Percentiles rank a stretch among this genome's conserved stretches.
phyloP scores from a whole-genome alignment of 2,329 filamentous ascomycete genomes.

The Thielaviopsis euricoi region DNA sequence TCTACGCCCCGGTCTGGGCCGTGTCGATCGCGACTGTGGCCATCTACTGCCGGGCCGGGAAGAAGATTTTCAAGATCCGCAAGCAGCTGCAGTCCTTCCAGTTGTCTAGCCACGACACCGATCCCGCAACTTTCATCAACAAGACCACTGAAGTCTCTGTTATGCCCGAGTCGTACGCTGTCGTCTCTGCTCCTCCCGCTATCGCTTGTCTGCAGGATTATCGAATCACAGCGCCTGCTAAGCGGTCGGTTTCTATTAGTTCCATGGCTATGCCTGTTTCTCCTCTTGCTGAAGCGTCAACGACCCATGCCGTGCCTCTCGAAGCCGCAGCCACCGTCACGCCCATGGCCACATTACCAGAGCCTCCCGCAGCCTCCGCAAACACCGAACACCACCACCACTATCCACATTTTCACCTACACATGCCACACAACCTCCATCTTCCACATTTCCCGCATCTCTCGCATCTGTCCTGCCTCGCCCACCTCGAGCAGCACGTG shows the following conservation, averaged over 20 bases:
- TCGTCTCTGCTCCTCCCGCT: background rate
- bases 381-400: slow-evolving; percentile 25
- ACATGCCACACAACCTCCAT: background rate
- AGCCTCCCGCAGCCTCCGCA: slow-evolving; percentile 24
- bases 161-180: slow-evolving; percentile 23
- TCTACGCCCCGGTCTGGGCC: slow-evolving; percentile 49
- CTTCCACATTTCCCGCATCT: background rate
- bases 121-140: slow-evolving; percentile 25
- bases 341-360: too few relatives aligned
- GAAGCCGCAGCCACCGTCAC: slow-evolving; percentile 54
- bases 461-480: background rate
- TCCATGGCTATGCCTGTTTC: slow-evolving; percentile 44
- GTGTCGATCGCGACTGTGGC: slow-evolving; percentile 11
- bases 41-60: slow-evolving; percentile 32
- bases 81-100: slow-evolving; percentile 32
- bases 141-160: slow-evolving; percentile 42
- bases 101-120: slow-evolving; percentile 24
- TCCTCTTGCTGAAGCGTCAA: slow-evolving; percentile 48
- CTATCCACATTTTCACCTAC: background rate
- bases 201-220: background rate
- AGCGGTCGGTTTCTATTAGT: slow-evolving; percentile 45
- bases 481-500: background rate
- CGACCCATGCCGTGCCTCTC: slow-evolving; percentile 54
- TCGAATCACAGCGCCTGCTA: slow-evolving; percentile 30
- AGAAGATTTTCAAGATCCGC: slow-evolving; percentile 45